Evolutionary conservation across 441 rosid species (phyloP).

Genomic region (Aquilaria agallochum): DNA sequence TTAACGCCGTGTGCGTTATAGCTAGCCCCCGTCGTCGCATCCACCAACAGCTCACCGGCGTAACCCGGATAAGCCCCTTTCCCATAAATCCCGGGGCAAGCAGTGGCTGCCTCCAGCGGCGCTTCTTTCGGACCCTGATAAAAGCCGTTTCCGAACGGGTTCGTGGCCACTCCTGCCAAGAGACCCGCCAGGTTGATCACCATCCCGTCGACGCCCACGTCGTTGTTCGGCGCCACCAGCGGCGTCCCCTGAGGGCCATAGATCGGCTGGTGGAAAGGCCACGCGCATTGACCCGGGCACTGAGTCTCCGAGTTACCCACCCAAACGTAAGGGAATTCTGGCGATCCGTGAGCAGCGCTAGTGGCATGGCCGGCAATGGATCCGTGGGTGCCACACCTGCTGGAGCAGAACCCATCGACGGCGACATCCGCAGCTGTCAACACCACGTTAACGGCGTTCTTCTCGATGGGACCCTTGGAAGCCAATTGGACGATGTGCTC

Average conservation of each 20-base stretch:
- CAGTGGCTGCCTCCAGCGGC: constrained; percentile 58
- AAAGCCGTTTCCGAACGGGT: constrained; percentile 57
- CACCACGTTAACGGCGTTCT: constrained; percentile 51
- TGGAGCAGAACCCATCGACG: constrained; percentile 60
- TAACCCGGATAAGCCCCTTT: constrained; percentile 61
- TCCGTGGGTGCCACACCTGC: constrained; percentile 64
- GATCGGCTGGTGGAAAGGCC: constrained; percentile 26
- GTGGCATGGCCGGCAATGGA: constrained; percentile 9
- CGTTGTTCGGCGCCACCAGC: constrained; percentile 52
- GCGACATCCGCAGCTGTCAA: constrained; percentile 60
- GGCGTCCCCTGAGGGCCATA: constrained; percentile 62
- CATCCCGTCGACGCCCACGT: constrained; percentile 62
- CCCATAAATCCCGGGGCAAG: constrained; percentile 53
- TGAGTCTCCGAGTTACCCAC: constrained; percentile 59
- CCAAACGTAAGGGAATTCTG: constrained; percentile 56
- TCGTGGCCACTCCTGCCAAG: constrained; percentile 59
- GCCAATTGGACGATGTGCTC: constrained; percentile 43
- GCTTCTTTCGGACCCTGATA: constrained; percentile 58
- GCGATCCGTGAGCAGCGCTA: constrained; percentile 16
- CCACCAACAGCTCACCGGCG: constrained; percentile 47
- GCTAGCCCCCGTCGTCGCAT: constrained; percentile 43
- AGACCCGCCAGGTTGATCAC: constrained; percentile 52
- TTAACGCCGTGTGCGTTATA: constrained; percentile 48
- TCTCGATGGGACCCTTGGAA: constrained; percentile 37
- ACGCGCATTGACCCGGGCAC: constrained; percentile 53